Evolutionary conservation across 805 yeast species (phyloP), one percentile per base, ranked within the genome.

Genomic region (Candida xyloterini): DNA sequence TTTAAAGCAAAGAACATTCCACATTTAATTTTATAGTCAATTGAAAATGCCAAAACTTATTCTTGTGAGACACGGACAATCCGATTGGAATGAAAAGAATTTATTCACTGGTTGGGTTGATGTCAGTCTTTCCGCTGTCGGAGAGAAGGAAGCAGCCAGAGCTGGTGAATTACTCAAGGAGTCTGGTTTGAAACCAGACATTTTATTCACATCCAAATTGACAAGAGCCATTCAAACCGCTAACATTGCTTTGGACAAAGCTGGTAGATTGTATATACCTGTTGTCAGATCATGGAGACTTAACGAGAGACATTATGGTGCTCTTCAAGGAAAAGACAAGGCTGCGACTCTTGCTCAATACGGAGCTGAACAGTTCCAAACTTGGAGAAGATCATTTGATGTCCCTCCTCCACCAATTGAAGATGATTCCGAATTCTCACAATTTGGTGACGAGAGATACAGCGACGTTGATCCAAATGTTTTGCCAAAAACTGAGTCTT

Each of bases 31-130:
- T 14, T 23, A 9, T 11, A 23, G 9, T 10, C 15, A 11, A 36
- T 6, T 21, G 8, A 38, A 29, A 41, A 47, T 62, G 44, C 62
- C 53, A 44, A 88, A 85, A 70, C 77, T 90, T 69, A 81, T 90
- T 65, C 77, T 90, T 65, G 89, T 91, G 56, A 90, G 98, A 78
- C 98, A 90, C 90, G 98, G 98, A 61, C 96, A 91, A 78, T 86
- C 95, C 73, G 97, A 87, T 70, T 90, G 98, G 98, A 90, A 90
- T 71, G 95, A 88, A 71, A 87, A 88, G 77, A 91, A 90, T 79
- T 77, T 90, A 56, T 90, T 90, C 84, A 90, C 97, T 68, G 98
- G 98, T 63, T 90, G 98, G 98, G 97, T 91, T 50, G 98, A 90
- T 69, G 95, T 88, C 56, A 73, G 78, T 61, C 78, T 90, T 66